A percentile compares a stretch with the other conserved stretches of the same genome.
phyloP scores from a whole-genome alignment of 108 stramenopile species.

The Nitzschia putrida region DNA sequence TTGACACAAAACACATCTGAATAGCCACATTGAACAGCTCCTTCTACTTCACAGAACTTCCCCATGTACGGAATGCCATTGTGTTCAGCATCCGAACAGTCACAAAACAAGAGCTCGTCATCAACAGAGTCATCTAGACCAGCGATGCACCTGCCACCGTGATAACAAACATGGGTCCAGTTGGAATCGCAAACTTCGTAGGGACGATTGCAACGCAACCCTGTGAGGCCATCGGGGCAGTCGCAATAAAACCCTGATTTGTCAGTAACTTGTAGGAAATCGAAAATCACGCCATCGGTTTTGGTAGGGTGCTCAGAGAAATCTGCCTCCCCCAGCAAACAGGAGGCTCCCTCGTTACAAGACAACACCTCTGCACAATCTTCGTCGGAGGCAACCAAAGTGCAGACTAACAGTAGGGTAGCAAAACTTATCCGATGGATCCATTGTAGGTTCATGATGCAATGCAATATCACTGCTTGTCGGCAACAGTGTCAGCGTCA shows the following conservation, averaged over 20 bases:
- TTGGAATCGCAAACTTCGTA: constrained; percentile 27
- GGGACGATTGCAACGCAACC: constrained; percentile 36
- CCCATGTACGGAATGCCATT: constrained; percentile 42
- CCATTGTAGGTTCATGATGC: no score
- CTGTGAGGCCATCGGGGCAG: constrained; percentile 36
- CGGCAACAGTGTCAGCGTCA: no score
- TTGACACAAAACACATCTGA: constrained; percentile 43
- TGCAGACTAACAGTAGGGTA: no score
- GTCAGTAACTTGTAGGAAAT: constrained; percentile 19
- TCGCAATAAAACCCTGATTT: constrained; percentile 39
- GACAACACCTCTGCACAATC: no score
- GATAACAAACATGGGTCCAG: constrained; percentile 32
- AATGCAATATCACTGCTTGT: no score
- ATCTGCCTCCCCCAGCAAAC: constrained; percentile 25
- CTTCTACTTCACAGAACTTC: constrained; percentile 47
- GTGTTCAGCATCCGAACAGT: constrained; percentile 38
- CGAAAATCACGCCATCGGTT: constrained; percentile 14
- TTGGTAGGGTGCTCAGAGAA: constrained; percentile 22
- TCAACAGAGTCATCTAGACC: constrained; percentile 24
- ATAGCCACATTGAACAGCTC: constrained; percentile 23
- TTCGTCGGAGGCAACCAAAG: no score
- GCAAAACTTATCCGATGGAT: no score
- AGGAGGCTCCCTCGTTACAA: constrained; percentile 3
- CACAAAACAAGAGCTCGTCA: constrained; percentile 41
- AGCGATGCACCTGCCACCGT: constrained; percentile 44